Percentiles rank a stretch among this genome's conserved stretches.
Evolutionary conservation across 169 alveolate species (phyloP).

Genomic region (Plasmodium coatneyi): DNA sequence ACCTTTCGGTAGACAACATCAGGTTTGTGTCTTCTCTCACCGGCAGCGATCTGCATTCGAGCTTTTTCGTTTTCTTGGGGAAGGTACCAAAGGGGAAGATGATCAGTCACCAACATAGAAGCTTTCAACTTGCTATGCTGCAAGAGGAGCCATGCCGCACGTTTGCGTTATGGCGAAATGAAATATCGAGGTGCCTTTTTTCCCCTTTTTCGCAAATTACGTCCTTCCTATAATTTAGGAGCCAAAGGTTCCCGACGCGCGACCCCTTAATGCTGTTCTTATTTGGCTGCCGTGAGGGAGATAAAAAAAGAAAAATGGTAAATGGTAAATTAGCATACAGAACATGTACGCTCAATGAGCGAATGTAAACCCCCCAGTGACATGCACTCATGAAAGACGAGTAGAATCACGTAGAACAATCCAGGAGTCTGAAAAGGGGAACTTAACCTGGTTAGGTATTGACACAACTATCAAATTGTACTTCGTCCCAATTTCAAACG

Average conservation of each 20-base stretch:
- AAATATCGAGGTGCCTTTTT: background rate
- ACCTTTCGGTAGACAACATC: slow-evolving; percentile 21
- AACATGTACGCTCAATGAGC: background rate
- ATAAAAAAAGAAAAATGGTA: background rate
- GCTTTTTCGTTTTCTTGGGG: slow-evolving; percentile 36
- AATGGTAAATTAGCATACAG: background rate
- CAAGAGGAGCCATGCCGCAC: background rate
- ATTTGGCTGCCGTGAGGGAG: background rate
- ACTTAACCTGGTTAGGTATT: slow-evolving; percentile 51
- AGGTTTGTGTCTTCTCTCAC: background rate
- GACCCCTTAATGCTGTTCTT: slow-evolving; percentile 33
- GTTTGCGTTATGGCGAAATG: background rate
- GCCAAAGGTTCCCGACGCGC: slow-evolving; percentile 52
- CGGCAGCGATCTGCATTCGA: slow-evolving; percentile 9
- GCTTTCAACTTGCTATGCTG: background rate
- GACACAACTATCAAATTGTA: slow-evolving; percentile 69
- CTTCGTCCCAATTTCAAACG: slow-evolving; percentile 66
- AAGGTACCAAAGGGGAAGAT: background rate
- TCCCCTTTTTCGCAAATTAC: slow-evolving; percentile 22
- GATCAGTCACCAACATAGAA: background rate
- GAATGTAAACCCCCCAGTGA: background rate
- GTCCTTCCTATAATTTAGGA: slow-evolving; percentile 35
- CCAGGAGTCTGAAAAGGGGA: background rate
- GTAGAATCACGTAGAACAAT: background rate
- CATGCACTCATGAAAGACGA: background rate